Evolutionary conservation across 2,329 filamentous ascomycete genomes (phyloP), one percentile per base, ranked within the genome.

Genomic region (Claviceps pazoutovae): DNA sequence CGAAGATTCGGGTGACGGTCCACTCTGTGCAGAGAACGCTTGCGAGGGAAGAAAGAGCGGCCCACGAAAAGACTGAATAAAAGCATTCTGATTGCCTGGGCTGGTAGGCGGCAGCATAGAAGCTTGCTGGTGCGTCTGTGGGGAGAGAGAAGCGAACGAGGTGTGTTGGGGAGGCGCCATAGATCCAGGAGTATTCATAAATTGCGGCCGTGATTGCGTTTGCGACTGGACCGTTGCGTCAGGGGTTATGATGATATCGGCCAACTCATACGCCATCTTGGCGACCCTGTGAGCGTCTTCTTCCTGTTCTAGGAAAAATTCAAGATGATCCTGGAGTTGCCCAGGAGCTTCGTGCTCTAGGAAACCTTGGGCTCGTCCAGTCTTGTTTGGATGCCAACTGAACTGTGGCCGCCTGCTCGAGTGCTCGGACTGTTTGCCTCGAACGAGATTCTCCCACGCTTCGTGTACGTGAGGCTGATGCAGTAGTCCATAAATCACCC

Each of bases 401-500:
- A 81, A 77, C 57, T 81, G 76, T 14, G 80, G 79, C 54, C 82
- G 74, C 49, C 73, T 67, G 30, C 70, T 66, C 41, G 62, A 70
- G 58, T 78, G 75, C 55, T 81, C 76, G 17, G 76, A 72, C 55
- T 82, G 74, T 58, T 78, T 74, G 54, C 67, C 68, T 38, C 66
- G 66, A 48, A 79, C 70, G 36, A 82, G 65, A 0, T 72, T 69
- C 55, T 80, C 79, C 81, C 82, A 84, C 4, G 78, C 76, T 49
- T 76, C 73, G 56, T 76, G 74, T 44, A 84, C 75, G 37, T 76
- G 72, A 1, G 80, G 75, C 60, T 85, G 81, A 59, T 83, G 82
- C n/a, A 85, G 68, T 11, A 84, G 68, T 5, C 79, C 81, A 57
- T 83, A 82, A 48, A 85, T 76, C 53, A 84, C 80, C 46, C 82